Evolutionary conservation across 208 protist genomes (phyloP), one percentile per base, ranked within the genome.

Genomic region (Leishmania lainsoni): DNA sequence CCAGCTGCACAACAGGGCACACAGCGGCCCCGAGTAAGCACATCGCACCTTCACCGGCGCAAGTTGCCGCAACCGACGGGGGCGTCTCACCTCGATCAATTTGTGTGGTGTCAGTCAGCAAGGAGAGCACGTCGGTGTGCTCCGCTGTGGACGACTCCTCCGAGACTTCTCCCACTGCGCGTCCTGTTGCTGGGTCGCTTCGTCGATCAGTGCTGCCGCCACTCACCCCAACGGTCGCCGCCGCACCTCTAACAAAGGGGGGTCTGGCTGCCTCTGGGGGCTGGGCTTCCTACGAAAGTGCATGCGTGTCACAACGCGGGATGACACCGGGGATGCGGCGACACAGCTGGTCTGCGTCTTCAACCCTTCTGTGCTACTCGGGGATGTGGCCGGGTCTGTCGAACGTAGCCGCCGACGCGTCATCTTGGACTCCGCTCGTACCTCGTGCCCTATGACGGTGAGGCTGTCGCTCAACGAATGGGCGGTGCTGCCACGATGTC

Each of bases 381-480:
- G 72, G 42, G 76, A 79, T 39, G 75, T 22, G 26, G 78, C 48
- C 26, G 66, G 63, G 5, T 6, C 79, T 17, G 63, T 52, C 17
- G 83, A 83, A 22, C 66, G 65, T 29, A 63, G 56, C 70, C 65
- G 66, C 51, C 48, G 81, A 6, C 81, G 81, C 9, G 81, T 84
- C n/a, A 66, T 84, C 12, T 35, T 80, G 51, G 81, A 80, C 32
- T 59, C 81, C 35, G 73, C 51, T 48, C 70, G 17, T 81, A 48
- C 54, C 81, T 84, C 49, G 81, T 84, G 22, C 81, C 81, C 14
- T 84, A 84, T 39, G 76, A 84, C 1, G 75, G 81, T 12, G 81
- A 39, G 48, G 63, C 70, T n/a, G 59, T 54, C 17, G 42, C 59
- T 35, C 42, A 61, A 14, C 32, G 39, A 35, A 32, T 12, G 20